A percentile compares a stretch with the other conserved stretches of the same genome.
phyloP scores from a whole-genome alignment of 2,329 filamentous ascomycete genomes.

The Colletotrichum eleusines region DNA sequence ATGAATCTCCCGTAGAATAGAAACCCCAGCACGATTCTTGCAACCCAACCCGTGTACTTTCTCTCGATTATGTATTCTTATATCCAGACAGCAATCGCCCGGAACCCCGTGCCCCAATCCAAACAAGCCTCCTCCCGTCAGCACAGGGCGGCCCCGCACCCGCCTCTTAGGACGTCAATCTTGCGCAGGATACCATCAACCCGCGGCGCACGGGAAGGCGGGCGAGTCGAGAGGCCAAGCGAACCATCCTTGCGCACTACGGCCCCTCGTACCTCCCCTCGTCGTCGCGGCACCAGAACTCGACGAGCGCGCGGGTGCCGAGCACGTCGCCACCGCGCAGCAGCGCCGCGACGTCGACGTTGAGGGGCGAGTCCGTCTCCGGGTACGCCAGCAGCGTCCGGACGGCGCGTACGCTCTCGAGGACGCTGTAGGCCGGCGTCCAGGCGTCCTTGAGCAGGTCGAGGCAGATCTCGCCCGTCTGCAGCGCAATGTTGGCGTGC shows the following conservation, averaged over 20 bases:
- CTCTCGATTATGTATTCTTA: neutral
- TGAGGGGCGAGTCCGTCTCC: conserved; percentile 80
- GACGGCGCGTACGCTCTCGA: conserved; percentile 78
- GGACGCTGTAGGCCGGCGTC: conserved; percentile 87
- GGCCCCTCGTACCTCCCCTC: conserved; percentile 62
- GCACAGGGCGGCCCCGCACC: neutral
- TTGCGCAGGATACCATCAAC: neutral
- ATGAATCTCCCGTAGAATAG: neutral
- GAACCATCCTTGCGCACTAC: conserved; percentile 41
- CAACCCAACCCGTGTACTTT: neutral
- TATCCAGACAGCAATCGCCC: neutral
- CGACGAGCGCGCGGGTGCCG: conserved; percentile 76
- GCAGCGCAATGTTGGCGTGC: conserved; percentile 80
- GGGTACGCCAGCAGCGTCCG: conserved; percentile 76
- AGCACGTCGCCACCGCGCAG: conserved; percentile 75
- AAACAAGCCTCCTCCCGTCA: too few relatives aligned
- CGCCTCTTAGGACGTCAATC: neutral
- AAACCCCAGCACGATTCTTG: neutral
- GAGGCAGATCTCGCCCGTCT: conserved; percentile 91
- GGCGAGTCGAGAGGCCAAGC: neutral
- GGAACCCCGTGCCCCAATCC: neutral
- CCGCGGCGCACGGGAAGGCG: neutral
- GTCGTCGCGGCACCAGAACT: conserved; percentile 71
- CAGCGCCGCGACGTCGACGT: conserved; percentile 81
- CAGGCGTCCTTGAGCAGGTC: conserved; percentile 85